Evolutionary conservation across 2,329 filamentous ascomycete species (phyloP).

Genomic region (Hirsutella rhossiliensis): DNA sequence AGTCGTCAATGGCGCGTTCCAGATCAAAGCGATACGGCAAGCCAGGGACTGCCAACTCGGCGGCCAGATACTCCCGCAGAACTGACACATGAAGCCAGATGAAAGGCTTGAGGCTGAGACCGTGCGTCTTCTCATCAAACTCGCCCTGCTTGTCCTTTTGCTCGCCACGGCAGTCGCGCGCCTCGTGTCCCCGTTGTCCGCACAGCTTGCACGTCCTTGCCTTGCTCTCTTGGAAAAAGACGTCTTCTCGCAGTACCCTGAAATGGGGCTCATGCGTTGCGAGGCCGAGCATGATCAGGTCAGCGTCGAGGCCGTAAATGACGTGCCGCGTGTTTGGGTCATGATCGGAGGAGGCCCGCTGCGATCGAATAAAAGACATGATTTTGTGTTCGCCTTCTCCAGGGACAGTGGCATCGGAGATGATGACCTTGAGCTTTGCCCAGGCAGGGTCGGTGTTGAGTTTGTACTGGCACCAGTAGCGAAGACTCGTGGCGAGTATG

Average conservation of each 20-base stretch:
- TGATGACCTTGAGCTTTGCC: constrained; percentile 94
- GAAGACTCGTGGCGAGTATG: constrained; percentile 75
- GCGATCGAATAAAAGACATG: constrained; percentile 94
- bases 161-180: constrained; percentile 70
- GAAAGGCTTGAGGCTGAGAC: constrained; percentile 69
- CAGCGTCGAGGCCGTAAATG: constrained; percentile 94
- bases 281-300: constrained; percentile 96
- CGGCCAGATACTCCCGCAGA: constrained; percentile 82
- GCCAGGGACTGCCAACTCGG: constrained; percentile 73
- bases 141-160: constrained; percentile 68
- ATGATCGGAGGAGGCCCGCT: constrained; percentile 80
- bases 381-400: constrained; percentile 99
- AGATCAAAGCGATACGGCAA: constrained; percentile 85
- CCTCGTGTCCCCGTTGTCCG: constrained; percentile 84
- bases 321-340: constrained; percentile 96
- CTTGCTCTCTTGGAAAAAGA: constrained; percentile 84
- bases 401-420: constrained; percentile 94
- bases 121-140: constrained; percentile 69
- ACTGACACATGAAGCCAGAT: constrained; percentile 96
- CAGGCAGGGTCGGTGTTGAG: constrained; percentile 92
- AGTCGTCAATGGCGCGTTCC: constrained; percentile 89
- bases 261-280: constrained; percentile 97
- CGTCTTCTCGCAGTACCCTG: constrained; percentile 89
- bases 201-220: constrained; percentile 75
- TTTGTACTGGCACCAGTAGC: constrained; percentile 97